A percentile compares a stretch with the other conserved stretches of the same genome.
Evolutionary conservation across 2,329 filamentous ascomycete species (phyloP).

Genomic region (Monosporascus sp.): DNA sequence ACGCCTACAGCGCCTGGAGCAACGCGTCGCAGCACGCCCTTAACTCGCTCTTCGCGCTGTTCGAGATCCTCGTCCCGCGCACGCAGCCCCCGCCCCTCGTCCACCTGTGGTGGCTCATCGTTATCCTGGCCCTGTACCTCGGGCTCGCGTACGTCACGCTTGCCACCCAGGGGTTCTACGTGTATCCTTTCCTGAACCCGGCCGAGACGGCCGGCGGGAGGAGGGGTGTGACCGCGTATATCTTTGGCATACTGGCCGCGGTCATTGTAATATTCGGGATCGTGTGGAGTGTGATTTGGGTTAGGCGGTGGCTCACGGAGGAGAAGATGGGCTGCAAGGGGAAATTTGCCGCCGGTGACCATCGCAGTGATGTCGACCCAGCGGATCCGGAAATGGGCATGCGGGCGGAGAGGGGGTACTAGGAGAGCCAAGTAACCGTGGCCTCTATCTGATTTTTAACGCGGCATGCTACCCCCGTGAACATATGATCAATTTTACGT

Average conservation of each 20-base stretch:
- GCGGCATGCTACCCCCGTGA: no score
- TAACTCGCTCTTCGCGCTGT: constrained; percentile 68
- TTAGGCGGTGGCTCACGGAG: constrained; percentile 33
- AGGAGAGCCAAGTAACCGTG: no score
- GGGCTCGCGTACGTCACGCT: constrained; percentile 69
- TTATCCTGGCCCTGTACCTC: constrained; percentile 70
- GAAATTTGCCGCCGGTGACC: constrained; percentile 12
- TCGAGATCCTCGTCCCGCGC: constrained; percentile 67
- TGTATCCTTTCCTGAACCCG: constrained; percentile 74
- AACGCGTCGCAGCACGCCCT: constrained; percentile 72
- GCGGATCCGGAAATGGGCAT: no score
- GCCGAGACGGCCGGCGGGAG: constrained; percentile 37
- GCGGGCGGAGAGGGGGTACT: no score
- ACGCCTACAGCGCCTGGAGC: constrained; percentile 52
- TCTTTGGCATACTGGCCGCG: constrained; percentile 44
- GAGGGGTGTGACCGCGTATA: constrained; percentile 54
- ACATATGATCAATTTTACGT: no score
- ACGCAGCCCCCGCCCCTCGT: constrained; percentile 55
- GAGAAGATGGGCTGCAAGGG: constrained; percentile 18
- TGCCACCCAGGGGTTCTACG: constrained; percentile 66
- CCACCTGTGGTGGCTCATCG: constrained; percentile 61
- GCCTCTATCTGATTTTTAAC: no score
- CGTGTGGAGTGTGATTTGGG: constrained; percentile 36
- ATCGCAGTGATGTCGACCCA: no score
- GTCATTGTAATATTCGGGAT: constrained; percentile 40